phyloP scores from a whole-genome alignment of 768 basidiomycete species.

The Pleurotus pulmonarius region DNA sequence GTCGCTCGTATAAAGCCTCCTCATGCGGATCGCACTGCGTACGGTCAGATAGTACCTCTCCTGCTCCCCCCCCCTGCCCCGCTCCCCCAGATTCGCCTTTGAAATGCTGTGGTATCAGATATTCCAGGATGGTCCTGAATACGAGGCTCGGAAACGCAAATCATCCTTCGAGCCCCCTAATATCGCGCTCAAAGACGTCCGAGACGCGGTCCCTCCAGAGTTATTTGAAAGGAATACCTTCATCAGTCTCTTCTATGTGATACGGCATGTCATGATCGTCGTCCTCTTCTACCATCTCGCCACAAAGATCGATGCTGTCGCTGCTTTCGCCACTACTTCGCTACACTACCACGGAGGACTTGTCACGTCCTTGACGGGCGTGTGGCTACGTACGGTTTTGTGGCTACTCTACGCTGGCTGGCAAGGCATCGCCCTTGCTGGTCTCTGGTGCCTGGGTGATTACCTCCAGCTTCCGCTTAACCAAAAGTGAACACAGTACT shows the following conservation, averaged over 20 bases:
- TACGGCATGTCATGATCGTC: constrained; percentile 37
- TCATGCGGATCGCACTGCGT: neutral
- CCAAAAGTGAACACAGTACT: neutral
- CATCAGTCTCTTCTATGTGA: constrained; percentile 40
- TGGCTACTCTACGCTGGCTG: constrained; percentile 50
- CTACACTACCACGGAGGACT: constrained; percentile 6
- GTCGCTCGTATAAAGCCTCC: neutral
- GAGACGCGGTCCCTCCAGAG: constrained; percentile 42
- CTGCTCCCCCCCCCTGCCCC: neutral
- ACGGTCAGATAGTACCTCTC: neutral
- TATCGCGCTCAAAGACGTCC: constrained; percentile 40
- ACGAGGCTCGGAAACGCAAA: constrained; percentile 36
- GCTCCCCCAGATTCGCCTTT: neutral
- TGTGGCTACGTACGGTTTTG: constrained; percentile 17
- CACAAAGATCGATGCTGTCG: constrained; percentile 23
- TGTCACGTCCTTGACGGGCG: constrained; percentile 14
- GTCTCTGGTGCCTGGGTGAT: constrained; percentile 41
- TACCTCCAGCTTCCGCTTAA: neutral
- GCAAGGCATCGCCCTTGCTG: constrained; percentile 44
- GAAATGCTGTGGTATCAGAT: constrained; percentile 38
- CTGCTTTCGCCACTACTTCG: neutral
- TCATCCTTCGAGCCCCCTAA: constrained; percentile 37
- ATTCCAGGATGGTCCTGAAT: constrained; percentile 47
- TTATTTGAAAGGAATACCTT: constrained; percentile 42
- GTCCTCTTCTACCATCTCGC: constrained; percentile 35